phyloP scores from a whole-genome alignment of 768 basidiomycete genomes.

The Amanita exitialis region DNA sequence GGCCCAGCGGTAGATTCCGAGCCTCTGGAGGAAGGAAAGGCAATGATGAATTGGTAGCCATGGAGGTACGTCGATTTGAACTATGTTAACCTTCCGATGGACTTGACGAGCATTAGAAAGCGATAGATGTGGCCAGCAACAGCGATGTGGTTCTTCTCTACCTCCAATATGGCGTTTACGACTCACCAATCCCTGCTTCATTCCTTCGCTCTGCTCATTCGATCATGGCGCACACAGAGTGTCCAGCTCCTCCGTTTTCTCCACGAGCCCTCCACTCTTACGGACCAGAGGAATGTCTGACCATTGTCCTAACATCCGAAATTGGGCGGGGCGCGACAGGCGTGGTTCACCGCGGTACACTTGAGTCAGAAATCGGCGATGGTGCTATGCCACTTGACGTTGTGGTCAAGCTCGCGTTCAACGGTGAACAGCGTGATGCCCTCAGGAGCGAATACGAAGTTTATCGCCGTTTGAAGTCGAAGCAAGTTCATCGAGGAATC shows the following conservation, averaged over 20 bases:
- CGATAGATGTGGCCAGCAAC: neutral
- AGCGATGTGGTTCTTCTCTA: constrained; percentile 8
- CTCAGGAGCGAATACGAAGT: constrained; percentile 11
- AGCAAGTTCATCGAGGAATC: constrained; percentile 10
- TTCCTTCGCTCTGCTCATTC: constrained; percentile 8
- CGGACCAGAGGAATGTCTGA: constrained; percentile 10
- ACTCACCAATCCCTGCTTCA: constrained; percentile 6
- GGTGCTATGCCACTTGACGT: constrained; percentile 10
- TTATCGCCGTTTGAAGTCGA: constrained; percentile 10
- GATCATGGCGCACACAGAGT: constrained; percentile 2
- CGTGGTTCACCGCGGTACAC: constrained; percentile 12
- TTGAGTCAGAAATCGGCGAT: constrained; percentile 8
- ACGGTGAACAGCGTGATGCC: constrained; percentile 10
- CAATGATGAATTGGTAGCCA: constrained; percentile 6
- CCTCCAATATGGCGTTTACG: constrained; percentile 6
- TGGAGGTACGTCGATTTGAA: constrained; percentile 7
- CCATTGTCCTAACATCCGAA: constrained; percentile 12
- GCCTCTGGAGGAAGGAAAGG: no score
- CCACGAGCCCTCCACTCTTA: constrained; percentile 8
- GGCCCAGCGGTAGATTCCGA: no score
- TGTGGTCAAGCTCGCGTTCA: constrained; percentile 11
- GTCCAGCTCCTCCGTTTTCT: constrained; percentile 9
- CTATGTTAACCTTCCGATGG: constrained; percentile 7
- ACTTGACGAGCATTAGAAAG: constrained; percentile 5
- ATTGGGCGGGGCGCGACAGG: constrained; percentile 13